These are phyloP conservation scores for Aphanocladium album DNA, from an alignment of 2,329 filamentous ascomycete species.

Conservation along the genomic window DNA sequence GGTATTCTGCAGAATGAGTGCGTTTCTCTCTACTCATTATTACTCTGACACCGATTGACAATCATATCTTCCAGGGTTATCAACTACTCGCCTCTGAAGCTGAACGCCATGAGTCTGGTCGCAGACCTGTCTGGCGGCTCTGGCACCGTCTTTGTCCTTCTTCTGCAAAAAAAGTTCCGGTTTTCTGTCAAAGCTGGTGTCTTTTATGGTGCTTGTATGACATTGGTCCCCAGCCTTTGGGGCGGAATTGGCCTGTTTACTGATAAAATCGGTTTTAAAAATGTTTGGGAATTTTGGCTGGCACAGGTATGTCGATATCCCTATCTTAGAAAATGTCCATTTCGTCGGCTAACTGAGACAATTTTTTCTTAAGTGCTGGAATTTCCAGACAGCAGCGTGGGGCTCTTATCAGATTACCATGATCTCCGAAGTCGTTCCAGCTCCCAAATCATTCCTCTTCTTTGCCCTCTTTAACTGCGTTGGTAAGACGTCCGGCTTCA, in stretches of 20 bases:
- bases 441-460: conserved; percentile 20
- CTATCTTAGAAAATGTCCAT: no score
- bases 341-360: no score
- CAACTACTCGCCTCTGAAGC: conserved; percentile 17
- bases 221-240: conserved; percentile 17
- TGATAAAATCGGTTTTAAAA: conserved; percentile 17
- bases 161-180: conserved; percentile 18
- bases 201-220: conserved; percentile 20
- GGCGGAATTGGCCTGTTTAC: conserved; percentile 19
- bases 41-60: not conserved
- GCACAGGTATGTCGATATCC: not conserved
- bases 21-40: not conserved
- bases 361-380: conserved; percentile 13
- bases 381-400: conserved; percentile 17
- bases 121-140: conserved; percentile 18
- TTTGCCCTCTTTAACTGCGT: conserved; percentile 20
- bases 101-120: conserved; percentile 18
- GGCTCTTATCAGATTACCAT: conserved; percentile 19
- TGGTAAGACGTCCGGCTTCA: conserved; percentile 21
- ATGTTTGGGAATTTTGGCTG: conserved; percentile 19
- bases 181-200: conserved; percentile 20
- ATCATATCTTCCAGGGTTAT: conserved; percentile 14
- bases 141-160: conserved; percentile 16
- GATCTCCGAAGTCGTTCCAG: conserved; percentile 21
- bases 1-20: conserved; percentile 19